Base-by-base conservation (phyloP, 805 yeast genomes). In the Schwanniomyces occidentalis region DNA sequence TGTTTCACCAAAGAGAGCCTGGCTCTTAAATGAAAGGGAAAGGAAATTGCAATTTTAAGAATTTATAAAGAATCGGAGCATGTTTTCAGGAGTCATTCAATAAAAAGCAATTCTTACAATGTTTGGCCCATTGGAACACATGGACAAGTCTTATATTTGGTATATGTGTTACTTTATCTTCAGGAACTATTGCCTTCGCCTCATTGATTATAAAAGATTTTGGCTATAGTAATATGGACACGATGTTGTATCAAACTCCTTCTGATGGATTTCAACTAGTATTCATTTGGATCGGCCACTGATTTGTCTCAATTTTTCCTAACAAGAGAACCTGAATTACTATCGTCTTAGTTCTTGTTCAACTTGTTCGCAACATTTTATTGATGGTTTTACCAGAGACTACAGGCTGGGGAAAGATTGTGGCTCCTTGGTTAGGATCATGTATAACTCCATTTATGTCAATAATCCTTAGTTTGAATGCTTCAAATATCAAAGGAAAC, bases 201-300 rank as follows among this genome's bases (percentile, higher is more conserved):
- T 35, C 53, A 20, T 48, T 44, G 40, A 17, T 34, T 23, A 30
- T 44, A 20, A 13, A 22, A n/a, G 32, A 37, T 31, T 43, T 44
- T 37, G 48, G 48, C 9, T 44, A 34, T 23, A 46, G 40, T 27
- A 19, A 38, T 16, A 46, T 46, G 32, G 38, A 54, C 20, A 50
- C 52, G 8, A 32, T 52, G 27, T 45, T 45, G 30, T 51, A 48
- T 31, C 50, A 54, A 6, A 44, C 56, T 29, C 61, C 61, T 5
- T 44, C 57, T 4, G 64, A 63, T 13, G 63, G 56, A 7, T 44
- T 58, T 14, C 62, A 56, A 35, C 42, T 56, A 10, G 26, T 37
- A 2, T 29, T 41, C 20, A 47, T 54, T 12, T 52, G 57, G 57
- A 25, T 51, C 10, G 56, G 58, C 16, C 50, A 43, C 3, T 24